phyloP scores from a whole-genome alignment of 2,329 filamentous ascomycete genomes.

The Ophiognomonia clavigignenti-juglandacearum region DNA sequence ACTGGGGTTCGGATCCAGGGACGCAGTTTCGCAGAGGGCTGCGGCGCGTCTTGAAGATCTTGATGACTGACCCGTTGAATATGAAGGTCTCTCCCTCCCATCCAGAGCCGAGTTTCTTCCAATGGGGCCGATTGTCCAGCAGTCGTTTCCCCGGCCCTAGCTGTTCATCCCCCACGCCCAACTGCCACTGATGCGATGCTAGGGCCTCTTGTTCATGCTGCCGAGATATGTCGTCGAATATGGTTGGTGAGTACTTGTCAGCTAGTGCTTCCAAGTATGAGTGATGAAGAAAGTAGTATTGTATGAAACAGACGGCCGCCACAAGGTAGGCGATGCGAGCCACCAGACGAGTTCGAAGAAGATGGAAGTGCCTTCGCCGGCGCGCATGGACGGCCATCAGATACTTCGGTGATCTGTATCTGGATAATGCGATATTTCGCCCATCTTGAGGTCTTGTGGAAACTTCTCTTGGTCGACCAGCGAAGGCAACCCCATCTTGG shows the following conservation, averaged over 20 bases:
- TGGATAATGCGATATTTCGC: background rate
- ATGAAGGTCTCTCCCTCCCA: conserved; percentile 27
- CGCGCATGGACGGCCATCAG: background rate
- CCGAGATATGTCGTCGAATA: background rate
- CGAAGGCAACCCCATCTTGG: no score
- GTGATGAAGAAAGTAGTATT: conserved; percentile 4
- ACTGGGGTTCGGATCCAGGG: background rate
- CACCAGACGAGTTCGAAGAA: conserved; percentile 4
- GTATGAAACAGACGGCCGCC: background rate
- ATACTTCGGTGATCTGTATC: background rate
- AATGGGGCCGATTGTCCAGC: conserved; percentile 20
- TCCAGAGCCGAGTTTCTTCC: conserved; percentile 24
- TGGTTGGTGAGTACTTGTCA: conserved; percentile 6
- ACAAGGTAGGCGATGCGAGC: conserved; percentile 2
- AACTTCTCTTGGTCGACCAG: no score
- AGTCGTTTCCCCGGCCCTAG: conserved; percentile 5
- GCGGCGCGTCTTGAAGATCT: conserved; percentile 22
- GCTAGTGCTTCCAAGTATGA: conserved; percentile 2
- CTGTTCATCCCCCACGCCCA: background rate
- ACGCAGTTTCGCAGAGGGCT: conserved; percentile 29
- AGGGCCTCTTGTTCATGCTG: background rate
- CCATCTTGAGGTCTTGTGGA: no score
- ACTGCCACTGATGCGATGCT: conserved; percentile 1
- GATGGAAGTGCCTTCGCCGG: background rate
- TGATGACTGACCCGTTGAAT: conserved; percentile 25